Base-by-base conservation (phyloP, 208 protist genomes). In the Trypanosoma platydactyli region DNA sequence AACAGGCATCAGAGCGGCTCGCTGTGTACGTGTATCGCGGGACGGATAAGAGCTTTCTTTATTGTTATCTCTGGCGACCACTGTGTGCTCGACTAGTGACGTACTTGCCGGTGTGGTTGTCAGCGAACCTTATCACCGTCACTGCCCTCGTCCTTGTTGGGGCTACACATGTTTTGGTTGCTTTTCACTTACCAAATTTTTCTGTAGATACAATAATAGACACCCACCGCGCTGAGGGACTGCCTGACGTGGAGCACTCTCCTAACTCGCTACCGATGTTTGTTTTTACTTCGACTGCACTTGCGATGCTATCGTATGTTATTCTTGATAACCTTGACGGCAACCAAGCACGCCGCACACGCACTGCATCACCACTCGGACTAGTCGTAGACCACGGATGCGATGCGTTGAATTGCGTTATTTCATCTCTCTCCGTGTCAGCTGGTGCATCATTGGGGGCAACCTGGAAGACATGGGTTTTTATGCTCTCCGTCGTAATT, bases 321-420 rank as follows among this genome's bases (percentile, higher is more conserved):
- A 79, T 95, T 15, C 82, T 98, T 25, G 97, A 98, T 64, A 97
- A 97, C 68, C 70, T 96, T 4, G 97, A 98, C 70, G 97, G 97
- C 11, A 81, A 97, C 50, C 97, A 98, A 55, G 97, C 97, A 0
- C 83, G 93, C 33, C 78, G 91, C 56, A 97, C 94, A 11, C 74
- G 79, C 42, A 95, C 79, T 20, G 89, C 87, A 5, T 96, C 89
- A 4, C 95, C 97, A n/a, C 83, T 98, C 5, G 97, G 97, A 1
- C 76, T 98, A 30, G 79, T 98, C n/a, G 89, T 98, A 68, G 97
- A 98, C 63, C 95, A 98, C 78, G 97, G 89, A 45, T 96, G 89
- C 68, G 88, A 95, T 62, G 87, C 88, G 9, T 68, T 96, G 22
- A 93, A 95, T 78, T 94, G 80, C 62, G 75, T 89, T 46, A 56